Base-by-base conservation (phyloP, 805 yeast genomes). In the Yamadazyma akitaensis region DNA sequence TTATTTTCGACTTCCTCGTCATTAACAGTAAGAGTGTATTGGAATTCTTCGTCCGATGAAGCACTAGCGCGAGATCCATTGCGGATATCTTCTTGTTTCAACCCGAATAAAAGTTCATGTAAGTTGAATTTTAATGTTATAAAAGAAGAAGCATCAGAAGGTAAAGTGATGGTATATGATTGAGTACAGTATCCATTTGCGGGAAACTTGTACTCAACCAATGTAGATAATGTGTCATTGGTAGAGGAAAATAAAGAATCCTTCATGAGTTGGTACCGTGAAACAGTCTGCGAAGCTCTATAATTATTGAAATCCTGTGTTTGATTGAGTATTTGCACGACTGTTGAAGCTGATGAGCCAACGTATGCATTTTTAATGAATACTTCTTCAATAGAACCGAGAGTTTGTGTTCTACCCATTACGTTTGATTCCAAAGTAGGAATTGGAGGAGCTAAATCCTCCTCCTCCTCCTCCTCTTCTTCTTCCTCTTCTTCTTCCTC, bases 31-130 rank as follows among this genome's bases (percentile, higher is more conserved):
- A 72, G 57, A 40, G 62, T 62, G 51, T 71, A 70, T 59, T 68
- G 73, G 53, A 72, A 72, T 21, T 70, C 75, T 28, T 71, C 76
- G 43, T 68, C 71, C 10, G 70, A 59, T 5, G 65, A 54, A 53
- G 61, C 62, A 44, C 59, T 64, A 25, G 64, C 55, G 43, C 47
- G 53, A 0, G 67, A 66, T 2, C 73, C 73, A 32, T 59, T 62
- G 1, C 60, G 50, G 44, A 69, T 58, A 40, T 67, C 72, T 12
- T 57, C 59, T 21, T 58, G 60, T 46, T 67, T 69, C 34, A 65
- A 49, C 14, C 58, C 55, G 51, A 63, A 60, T 25, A 72, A 54
- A 36, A 64, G 46, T 40, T 59, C 57, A 50, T 72, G 76, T 49
- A 72, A 62, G 12, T 62, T 55, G 14, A 68, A 62, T 50, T 63